phyloP scores from a whole-genome alignment of 257 asterid species.

The Nicotiana obtusifolia region DNA sequence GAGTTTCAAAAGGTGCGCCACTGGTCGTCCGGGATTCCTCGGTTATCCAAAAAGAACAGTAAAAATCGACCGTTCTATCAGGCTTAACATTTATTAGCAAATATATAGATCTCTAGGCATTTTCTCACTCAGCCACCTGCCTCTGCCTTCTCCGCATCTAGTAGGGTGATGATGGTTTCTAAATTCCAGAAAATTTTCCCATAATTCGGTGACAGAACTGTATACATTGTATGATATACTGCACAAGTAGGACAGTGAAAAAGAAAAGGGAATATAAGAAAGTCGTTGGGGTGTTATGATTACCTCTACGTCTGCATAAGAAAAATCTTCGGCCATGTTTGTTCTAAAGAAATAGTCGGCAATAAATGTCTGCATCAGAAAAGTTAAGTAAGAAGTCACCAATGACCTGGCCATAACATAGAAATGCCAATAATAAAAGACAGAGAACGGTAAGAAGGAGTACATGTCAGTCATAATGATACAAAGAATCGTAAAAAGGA shows the following conservation, averaged over 20 bases:
- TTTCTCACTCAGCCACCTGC: background rate
- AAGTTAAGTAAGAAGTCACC: background rate
- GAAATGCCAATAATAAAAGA: background rate
- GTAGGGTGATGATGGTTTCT: background rate
- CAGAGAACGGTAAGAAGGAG: background rate
- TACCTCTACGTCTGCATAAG: conserved; percentile 88
- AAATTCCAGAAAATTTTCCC: conserved; percentile 1
- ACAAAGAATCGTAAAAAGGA: background rate
- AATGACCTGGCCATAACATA: background rate
- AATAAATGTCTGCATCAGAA: conserved; percentile 64
- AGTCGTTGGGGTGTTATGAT: background rate
- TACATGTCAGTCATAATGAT: background rate
- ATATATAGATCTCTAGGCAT: background rate
- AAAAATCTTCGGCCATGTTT: conserved; percentile 62
- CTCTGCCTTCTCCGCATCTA: conserved; percentile 1
- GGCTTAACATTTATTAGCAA: conserved; percentile 7
- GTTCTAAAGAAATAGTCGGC: conserved; percentile 91
- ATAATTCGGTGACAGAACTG: background rate
- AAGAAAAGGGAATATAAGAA: background rate
- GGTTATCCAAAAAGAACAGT: background rate
- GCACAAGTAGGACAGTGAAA: conserved; percentile 2
- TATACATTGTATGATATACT: background rate
- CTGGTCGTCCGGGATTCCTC: background rate
- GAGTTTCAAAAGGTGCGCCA: background rate
- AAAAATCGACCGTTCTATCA: background rate